Evolutionary conservation across 805 yeast species (phyloP).

Genomic region (Metschnikowia baotianmanensis): DNA sequence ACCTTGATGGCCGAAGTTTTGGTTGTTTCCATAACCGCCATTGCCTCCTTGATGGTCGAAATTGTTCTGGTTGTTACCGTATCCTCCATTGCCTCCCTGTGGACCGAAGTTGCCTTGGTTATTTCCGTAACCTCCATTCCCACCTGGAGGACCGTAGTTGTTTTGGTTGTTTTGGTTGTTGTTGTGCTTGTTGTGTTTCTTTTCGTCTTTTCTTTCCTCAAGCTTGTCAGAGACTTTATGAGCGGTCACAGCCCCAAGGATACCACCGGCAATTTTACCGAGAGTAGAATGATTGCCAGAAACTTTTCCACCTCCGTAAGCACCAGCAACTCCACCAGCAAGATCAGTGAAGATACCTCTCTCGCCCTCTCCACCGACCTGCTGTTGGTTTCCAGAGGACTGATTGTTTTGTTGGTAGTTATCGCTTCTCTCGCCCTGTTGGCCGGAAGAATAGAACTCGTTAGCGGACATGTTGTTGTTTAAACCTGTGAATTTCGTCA

Average conservation of each 20-base stretch:
- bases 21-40: constrained; percentile 2
- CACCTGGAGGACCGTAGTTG: constrained; percentile 5
- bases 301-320: constrained; percentile 31
- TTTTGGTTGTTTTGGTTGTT: constrained; percentile 7
- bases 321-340: constrained; percentile 38
- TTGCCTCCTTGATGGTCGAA: background rate
- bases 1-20: constrained; percentile 1
- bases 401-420: constrained; percentile 16
- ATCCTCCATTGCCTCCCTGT: too few species aligned
- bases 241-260: constrained; percentile 55
- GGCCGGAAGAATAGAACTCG: constrained; percentile 51
- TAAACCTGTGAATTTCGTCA: background rate
- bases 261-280: constrained; percentile 51
- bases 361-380: constrained; percentile 23
- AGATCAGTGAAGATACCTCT: constrained; percentile 27
- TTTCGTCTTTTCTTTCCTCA: constrained; percentile 25
- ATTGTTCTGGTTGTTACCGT: background rate
- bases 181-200: constrained; percentile 1
- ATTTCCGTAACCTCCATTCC: too few species aligned
- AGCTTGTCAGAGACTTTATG: constrained; percentile 45
- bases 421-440: constrained; percentile 20
- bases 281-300: constrained; percentile 36
- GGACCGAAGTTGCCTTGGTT: background rate
- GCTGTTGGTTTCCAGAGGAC: constrained; percentile 13
- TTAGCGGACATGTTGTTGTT: constrained; percentile 49